phyloP scores from a whole-genome alignment of 1,139 yeast genomes.

The Geotrichum klebahnii region DNA sequence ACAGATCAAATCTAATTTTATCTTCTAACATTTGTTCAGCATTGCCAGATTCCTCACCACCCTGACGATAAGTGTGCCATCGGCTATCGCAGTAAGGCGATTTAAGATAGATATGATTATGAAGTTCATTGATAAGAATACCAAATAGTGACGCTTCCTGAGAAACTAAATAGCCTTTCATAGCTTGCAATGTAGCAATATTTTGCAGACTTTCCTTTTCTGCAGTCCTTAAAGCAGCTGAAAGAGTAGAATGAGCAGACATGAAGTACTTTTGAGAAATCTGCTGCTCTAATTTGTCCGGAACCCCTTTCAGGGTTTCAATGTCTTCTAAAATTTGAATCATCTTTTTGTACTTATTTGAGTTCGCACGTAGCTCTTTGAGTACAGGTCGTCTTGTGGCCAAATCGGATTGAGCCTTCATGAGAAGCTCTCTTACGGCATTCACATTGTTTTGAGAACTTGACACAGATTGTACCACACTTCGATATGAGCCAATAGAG shows the following conservation, averaged over 20 bases:
- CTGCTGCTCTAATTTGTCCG: conserved; percentile 60
- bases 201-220: conserved; percentile 59
- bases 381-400: conserved; percentile 55
- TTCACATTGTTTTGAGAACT: conserved; percentile 55
- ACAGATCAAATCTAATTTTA: conserved; percentile 33
- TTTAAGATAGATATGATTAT: conserved; percentile 66
- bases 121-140: conserved; percentile 71
- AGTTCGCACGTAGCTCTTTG: conserved; percentile 60
- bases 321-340: conserved; percentile 69
- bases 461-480: conserved; percentile 52
- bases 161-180: conserved; percentile 54
- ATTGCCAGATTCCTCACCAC: conserved; percentile 29
- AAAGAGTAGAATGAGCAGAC: conserved; percentile 62
- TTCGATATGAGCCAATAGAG: conserved; percentile 71
- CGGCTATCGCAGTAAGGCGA: conserved; percentile 40
- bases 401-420: conserved; percentile 49
- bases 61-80: conserved; percentile 36
- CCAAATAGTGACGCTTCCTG: conserved; percentile 65
- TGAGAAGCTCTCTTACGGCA: conserved; percentile 50
- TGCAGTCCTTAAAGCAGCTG: conserved; percentile 54
- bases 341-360: conserved; percentile 62
- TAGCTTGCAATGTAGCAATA: conserved; percentile 55
- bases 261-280: conserved; percentile 65
- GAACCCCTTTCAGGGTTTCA: conserved; percentile 55
- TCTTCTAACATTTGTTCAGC: conserved; percentile 35